Percentiles rank a stretch among this genome's conserved stretches.
These are phyloP conservation scores for Candida verbasci DNA, from an alignment of 805 yeast species.

Conservation along the genomic window DNA sequence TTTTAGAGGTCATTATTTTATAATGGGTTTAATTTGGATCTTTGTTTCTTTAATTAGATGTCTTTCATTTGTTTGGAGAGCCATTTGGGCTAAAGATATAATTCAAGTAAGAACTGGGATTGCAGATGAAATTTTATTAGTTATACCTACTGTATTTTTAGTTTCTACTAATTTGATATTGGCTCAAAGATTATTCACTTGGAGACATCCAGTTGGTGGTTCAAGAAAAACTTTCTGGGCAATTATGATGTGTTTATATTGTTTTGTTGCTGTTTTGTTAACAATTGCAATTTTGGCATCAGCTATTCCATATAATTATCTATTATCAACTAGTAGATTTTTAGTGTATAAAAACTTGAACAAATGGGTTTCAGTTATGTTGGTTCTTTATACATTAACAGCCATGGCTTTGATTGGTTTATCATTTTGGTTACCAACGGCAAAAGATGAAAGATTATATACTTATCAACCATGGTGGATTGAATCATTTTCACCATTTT, in stretches of 20 bases:
- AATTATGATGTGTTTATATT: constrained; percentile 46
- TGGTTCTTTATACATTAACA: constrained; percentile 45
- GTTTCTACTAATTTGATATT: constrained; percentile 56
- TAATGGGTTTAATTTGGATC: constrained; percentile 46
- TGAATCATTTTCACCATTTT: constrained; percentile 52
- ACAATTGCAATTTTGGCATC: constrained; percentile 62
- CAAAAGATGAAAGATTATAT: constrained; percentile 43
- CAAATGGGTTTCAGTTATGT: constrained; percentile 21
- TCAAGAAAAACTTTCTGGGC: constrained; percentile 45
- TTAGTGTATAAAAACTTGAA: constrained; percentile 48
- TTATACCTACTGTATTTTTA: constrained; percentile 52
- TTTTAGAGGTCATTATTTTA: constrained; percentile 55
- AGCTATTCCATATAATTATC: constrained; percentile 56
- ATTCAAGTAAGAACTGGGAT: constrained; percentile 46
- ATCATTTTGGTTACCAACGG: constrained; percentile 54
- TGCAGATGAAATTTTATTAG: constrained; percentile 50
- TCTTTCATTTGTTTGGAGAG: constrained; percentile 55
- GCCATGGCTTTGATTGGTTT: constrained; percentile 45
- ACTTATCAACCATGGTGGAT: constrained; percentile 80
- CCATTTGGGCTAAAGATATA: constrained; percentile 55
- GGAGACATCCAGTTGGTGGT: constrained; percentile 74
- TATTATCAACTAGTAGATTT: constrained; percentile 32
- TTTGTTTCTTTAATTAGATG: constrained; percentile 47
- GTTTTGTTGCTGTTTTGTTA: constrained; percentile 50
- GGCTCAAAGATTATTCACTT: constrained; percentile 69